Conservation (phyloP, 139 green algal species). For the Picochlorum sp. region DNA sequence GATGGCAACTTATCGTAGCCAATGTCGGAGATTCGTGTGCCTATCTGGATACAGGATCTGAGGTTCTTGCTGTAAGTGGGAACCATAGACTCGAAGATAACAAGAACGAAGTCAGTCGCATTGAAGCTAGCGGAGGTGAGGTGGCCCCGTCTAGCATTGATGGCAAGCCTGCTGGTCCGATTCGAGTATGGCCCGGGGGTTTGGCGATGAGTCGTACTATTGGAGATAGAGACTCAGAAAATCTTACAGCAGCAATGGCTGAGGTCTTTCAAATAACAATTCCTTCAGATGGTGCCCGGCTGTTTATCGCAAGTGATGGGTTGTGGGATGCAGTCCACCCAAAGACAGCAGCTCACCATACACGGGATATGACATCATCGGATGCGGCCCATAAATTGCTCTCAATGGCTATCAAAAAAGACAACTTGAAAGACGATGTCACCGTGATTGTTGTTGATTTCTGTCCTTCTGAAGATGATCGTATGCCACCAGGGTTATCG, state of each 20-base stretch:
- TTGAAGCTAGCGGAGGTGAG: conserved; percentile 37
- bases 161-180: conserved; percentile 42
- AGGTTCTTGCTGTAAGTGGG: conserved; percentile 48
- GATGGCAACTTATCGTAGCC: conserved; percentile 43
- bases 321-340: conserved; percentile 75
- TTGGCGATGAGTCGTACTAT: conserved; percentile 77
- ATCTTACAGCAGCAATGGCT: conserved; percentile 27
- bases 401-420: conserved; percentile 30
- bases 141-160: conserved; percentile 18
- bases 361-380: conserved; percentile 26
- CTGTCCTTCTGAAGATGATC: conserved; percentile 5
- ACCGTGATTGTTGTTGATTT: conserved; percentile 53
- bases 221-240: conserved; percentile 53
- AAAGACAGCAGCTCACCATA: conserved; percentile 49
- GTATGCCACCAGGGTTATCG: conserved; percentile 2
- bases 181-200: conserved; percentile 82
- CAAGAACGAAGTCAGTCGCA: conserved; percentile 49
- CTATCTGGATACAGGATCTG: conserved; percentile 49
- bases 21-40: conserved; percentile 54
- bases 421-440: conserved; percentile 42
- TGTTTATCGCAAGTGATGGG: conserved; percentile 82
- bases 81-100: conserved; percentile 65
- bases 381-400: conserved; percentile 44
- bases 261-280: conserved; percentile 60
- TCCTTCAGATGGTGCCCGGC: conserved; percentile 53